Evolutionary conservation across 148 eudicot species (phyloP).

Genomic region (Camellia granthamiana): DNA sequence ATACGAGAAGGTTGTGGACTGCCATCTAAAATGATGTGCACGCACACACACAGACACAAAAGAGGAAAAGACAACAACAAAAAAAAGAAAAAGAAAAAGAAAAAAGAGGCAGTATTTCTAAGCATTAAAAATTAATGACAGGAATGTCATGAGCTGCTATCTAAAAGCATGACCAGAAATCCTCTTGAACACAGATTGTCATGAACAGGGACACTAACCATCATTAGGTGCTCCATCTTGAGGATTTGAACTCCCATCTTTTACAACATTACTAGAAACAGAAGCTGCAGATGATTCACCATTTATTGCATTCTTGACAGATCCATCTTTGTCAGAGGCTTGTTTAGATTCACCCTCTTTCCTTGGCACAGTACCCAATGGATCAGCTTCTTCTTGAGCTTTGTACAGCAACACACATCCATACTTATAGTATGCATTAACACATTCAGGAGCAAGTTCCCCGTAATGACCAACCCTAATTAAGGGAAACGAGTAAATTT

Average conservation of each 20-base stretch:
- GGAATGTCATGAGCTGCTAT: neutral
- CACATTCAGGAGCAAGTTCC: constrained; percentile 88
- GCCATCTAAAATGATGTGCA: too few species aligned
- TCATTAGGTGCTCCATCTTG: constrained; percentile 37
- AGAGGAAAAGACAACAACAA: too few species aligned
- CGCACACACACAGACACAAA: too few species aligned
- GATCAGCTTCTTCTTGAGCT: constrained; percentile 97
- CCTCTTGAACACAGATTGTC: neutral
- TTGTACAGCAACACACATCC: constrained; percentile 82
- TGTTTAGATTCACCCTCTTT: constrained; percentile 62
- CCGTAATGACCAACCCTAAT: constrained; percentile 73
- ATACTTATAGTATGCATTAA: constrained; percentile 68
- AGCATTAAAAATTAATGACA: too few species aligned
- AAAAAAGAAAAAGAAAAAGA: too few species aligned
- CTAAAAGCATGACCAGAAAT: neutral
- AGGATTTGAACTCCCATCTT: constrained; percentile 42
- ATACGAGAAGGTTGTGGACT: too few species aligned
- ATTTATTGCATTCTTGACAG: constrained; percentile 33
- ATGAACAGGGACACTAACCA: constrained; percentile 37
- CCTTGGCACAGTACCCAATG: constrained; percentile 71
- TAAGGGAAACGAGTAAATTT: neutral
- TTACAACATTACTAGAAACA: constrained; percentile 42
- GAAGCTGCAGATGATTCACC: constrained; percentile 61
- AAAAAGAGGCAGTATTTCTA: too few species aligned
- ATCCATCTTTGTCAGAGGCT: constrained; percentile 44